Evolutionary conservation across 305 asterid species (phyloP).

Genomic region (Fraxinus dipetala): DNA sequence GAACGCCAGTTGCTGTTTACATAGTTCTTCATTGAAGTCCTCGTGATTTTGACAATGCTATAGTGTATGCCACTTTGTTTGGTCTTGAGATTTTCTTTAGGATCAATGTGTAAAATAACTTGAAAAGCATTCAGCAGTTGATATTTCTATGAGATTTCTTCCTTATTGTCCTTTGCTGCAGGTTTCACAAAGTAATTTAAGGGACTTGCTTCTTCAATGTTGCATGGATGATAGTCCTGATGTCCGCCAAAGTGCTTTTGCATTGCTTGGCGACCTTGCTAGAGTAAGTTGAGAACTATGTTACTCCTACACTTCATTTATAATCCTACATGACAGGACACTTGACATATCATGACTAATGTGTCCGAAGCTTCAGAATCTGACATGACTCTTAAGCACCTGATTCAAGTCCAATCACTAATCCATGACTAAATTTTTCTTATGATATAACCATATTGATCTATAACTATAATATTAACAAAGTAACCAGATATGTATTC

Average conservation of each 20-base stretch:
- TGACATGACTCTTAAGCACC: neutral
- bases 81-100: slow-evolving; percentile 1
- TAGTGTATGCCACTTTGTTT: slow-evolving; percentile 9
- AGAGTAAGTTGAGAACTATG: slow-evolving; percentile 55
- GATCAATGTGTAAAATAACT: neutral
- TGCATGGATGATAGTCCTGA: slow-evolving; percentile 94
- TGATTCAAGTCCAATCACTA: neutral
- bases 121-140: neutral
- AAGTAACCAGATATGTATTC: neutral
- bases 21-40: slow-evolving; percentile 8
- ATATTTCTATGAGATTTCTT: neutral
- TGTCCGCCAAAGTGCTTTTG: slow-evolving; percentile 96
- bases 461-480: neutral
- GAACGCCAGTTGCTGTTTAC: slow-evolving; percentile 1
- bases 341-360: neutral
- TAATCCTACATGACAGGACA: neutral
- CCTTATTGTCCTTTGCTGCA: slow-evolving; percentile 26
- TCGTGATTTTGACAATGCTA: neutral
- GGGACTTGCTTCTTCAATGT: slow-evolving; percentile 92
- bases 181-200: slow-evolving; percentile 89
- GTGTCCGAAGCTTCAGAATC: neutral
- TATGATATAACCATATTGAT: neutral
- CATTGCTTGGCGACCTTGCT: slow-evolving; percentile 96
- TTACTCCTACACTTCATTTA: neutral
- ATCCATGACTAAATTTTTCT: neutral